Percentiles rank a stretch among this genome's conserved stretches.
phyloP scores from a whole-genome alignment of 1,284 basidiomycete genomes.

The Phenoliferia sp. region DNA sequence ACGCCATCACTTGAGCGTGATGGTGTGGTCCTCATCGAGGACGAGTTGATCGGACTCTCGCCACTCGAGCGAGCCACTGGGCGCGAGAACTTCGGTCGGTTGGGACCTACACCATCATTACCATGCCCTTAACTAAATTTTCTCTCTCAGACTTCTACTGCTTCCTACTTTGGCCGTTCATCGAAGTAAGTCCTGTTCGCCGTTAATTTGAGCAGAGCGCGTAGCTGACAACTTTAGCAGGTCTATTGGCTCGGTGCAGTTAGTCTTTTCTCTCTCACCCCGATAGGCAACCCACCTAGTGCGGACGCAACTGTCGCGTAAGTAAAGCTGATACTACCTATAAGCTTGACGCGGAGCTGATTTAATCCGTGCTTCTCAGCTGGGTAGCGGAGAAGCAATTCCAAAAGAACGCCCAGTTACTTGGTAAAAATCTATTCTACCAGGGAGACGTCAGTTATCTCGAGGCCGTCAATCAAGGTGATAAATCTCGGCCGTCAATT shows the following conservation, averaged over 20 bases:
- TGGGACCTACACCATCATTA: slow-evolving; percentile 6
- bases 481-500: background rate
- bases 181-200: slow-evolving; percentile 19
- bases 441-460: slow-evolving; percentile 42
- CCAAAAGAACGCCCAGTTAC: slow-evolving; percentile 40
- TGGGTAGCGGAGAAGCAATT: slow-evolving; percentile 42
- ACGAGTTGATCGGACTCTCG: slow-evolving; percentile 29
- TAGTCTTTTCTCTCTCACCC: slow-evolving; percentile 41
- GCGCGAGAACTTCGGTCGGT: slow-evolving; percentile 39
- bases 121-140: background rate
- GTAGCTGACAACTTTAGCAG: background rate
- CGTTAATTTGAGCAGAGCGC: background rate
- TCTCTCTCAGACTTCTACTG: slow-evolving; percentile 24
- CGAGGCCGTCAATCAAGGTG: slow-evolving; percentile 36
- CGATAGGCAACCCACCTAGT: slow-evolving; percentile 10
- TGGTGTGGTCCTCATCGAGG: slow-evolving; percentile 27
- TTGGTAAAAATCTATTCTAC: slow-evolving; percentile 43
- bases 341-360: too few relatives aligned
- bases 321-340: too few relatives aligned
- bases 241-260: slow-evolving; percentile 44
- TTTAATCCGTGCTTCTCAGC: too few relatives aligned
- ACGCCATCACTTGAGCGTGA: slow-evolving; percentile 14
- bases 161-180: slow-evolving; percentile 31
- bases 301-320: slow-evolving; percentile 31
- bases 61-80: slow-evolving; percentile 38